These are phyloP conservation scores for Serendipita sp. DNA, from an alignment of 1,284 basidiomycete genomes.

Conservation along the genomic window DNA sequence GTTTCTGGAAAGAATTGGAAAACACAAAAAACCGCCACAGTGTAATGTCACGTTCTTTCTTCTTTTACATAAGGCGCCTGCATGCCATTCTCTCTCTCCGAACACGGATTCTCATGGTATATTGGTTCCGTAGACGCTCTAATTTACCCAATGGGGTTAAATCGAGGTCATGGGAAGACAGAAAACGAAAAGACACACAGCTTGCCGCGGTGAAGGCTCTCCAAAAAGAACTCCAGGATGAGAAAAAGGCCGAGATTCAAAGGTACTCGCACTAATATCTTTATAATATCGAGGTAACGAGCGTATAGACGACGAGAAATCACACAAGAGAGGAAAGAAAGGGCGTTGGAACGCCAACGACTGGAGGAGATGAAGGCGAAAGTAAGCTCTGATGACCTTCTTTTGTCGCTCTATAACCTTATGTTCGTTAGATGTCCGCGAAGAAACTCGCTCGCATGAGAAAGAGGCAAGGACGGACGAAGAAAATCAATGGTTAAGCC, in stretches of 20 bases:
- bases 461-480: conserved; percentile 54
- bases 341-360: conserved; percentile 52
- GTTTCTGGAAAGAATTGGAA: conserved; percentile 6
- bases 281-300: not conserved
- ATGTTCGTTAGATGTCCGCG: conserved; percentile 50
- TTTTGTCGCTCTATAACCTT: conserved; percentile 8
- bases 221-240: conserved; percentile 55
- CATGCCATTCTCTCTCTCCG: conserved; percentile 3
- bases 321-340: conserved; percentile 51
- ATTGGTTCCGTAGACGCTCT: conserved; percentile 36
- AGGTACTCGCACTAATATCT: conserved; percentile 26
- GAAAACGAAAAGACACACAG: conserved; percentile 53
- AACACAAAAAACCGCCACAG: conserved; percentile 38
- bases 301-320: conserved; percentile 45
- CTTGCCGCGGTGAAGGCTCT: conserved; percentile 56
- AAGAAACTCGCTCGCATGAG: conserved; percentile 56
- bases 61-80: not conserved
- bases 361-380: conserved; percentile 60
- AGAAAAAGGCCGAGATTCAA: conserved; percentile 51
- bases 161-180: conserved; percentile 47
- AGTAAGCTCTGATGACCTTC: conserved; percentile 26
- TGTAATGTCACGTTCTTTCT: conserved; percentile 28
- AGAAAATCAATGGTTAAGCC: conserved; percentile 56
- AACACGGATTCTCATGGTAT: not conserved
- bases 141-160: conserved; percentile 51